Base-by-base conservation (phyloP, 2,329 filamentous ascomycete genomes). In the Cryphonectria nitschkei region DNA sequence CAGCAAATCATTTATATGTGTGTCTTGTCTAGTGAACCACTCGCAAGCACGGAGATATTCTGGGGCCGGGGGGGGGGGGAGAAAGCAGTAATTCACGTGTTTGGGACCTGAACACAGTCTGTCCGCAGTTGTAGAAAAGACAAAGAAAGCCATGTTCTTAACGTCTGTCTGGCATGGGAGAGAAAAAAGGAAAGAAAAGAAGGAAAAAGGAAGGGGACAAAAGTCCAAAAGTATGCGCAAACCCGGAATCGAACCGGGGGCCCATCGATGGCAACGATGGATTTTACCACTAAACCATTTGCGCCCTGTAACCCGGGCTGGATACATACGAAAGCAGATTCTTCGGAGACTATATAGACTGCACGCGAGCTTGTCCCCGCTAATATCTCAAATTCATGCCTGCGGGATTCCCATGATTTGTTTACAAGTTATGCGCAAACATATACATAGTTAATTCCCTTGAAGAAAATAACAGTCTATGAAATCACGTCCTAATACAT, bases 231-330 rank as follows among this genome's bases (percentile, higher is more conserved):
- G n/a, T 29, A 5, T 56, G 52, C 63, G 63, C 63, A 65, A 65
- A 65, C 63, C 63, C 63, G 63, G 63, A 65, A 65, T 65, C 63
- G 63, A 65, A 65, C 63, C 63, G 63, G 63, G 63, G 63, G 63
- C 63, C 63, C 63, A 65, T 65, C 63, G 52, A 67, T 67, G 64
- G 64, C 64, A 66, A 66, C 64, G 64, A 66, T 66, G 64, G 64
- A 67, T 67, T 67, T 67, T 67, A 67, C 65, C 52, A 67, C 65
- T 67, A 67, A 67, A 67, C 65, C 65, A 67, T 67, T 67, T 67
- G 54, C 65, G 65, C 65, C 37, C 37, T 39, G 7, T 39, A 39
- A 26, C 26, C 9, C 37, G 37, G 37, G 8, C 37, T 39, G 9
- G 37, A 11, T 39, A 8, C 11, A 39, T 11, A 11, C 11, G 6